Evolutionary conservation across 2,329 filamentous ascomycete genomes (phyloP).

Genomic region (Venturiaceae sp.): DNA sequence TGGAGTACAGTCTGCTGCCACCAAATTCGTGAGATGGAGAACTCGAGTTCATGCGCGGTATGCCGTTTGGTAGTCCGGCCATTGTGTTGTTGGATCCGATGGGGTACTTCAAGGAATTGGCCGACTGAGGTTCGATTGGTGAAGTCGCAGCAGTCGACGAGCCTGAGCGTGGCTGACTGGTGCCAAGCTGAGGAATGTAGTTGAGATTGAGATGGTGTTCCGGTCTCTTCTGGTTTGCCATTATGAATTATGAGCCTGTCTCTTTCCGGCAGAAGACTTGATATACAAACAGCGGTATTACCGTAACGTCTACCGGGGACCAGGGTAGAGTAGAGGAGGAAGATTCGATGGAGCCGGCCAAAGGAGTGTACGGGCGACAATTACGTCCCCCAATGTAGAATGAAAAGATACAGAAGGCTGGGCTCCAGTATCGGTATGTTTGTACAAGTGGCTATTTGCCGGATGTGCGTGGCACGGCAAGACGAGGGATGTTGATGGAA

Average conservation of each 20-base stretch:
- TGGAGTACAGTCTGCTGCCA: constrained; percentile 74
- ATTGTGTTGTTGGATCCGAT: constrained; percentile 48
- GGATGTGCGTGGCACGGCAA: neutral
- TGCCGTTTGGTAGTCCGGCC: neutral
- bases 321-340: constrained; percentile 16
- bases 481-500: neutral
- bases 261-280: constrained; percentile 8
- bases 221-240: constrained; percentile 66
- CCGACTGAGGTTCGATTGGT: constrained; percentile 62
- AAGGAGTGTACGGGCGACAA: constrained; percentile 26
- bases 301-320: constrained; percentile 23
- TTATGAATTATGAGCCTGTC: constrained; percentile 63
- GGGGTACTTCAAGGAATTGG: constrained; percentile 54
- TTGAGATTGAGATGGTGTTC: constrained; percentile 73
- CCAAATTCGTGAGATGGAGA: constrained; percentile 88
- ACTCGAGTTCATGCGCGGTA: constrained; percentile 67
- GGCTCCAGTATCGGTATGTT: constrained; percentile 12
- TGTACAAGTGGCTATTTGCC: constrained; percentile 5
- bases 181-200: constrained; percentile 61
- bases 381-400: constrained; percentile 21
- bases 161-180: constrained; percentile 60
- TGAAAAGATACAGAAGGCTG: constrained; percentile 17
- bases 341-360: constrained; percentile 29
- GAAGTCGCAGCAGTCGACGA: constrained; percentile 75
- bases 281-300: constrained; percentile 11